Conservation (phyloP, 495 filamentous ascomycete genomes). For the Tuber magnatum region DNA sequence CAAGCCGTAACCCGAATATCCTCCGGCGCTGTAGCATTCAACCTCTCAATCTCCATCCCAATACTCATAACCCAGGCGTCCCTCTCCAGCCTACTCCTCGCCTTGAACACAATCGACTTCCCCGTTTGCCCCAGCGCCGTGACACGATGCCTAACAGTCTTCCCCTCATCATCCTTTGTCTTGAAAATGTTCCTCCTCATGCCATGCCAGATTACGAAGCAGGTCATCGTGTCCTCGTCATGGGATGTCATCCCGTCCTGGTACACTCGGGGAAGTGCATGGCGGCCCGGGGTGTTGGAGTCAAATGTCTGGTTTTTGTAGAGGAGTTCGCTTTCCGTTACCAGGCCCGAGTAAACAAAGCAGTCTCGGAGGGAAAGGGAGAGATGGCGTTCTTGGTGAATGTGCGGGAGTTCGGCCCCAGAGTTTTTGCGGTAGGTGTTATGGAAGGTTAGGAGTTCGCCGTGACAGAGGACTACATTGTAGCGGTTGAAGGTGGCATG, state of each 20-base stretch:
- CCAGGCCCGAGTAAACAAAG: constrained; percentile 64
- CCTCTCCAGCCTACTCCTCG: constrained; percentile 62
- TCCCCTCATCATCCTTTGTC: constrained; percentile 46
- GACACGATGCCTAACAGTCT: constrained; percentile 45
- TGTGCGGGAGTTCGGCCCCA: constrained; percentile 54
- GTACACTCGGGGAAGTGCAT: constrained; percentile 59
- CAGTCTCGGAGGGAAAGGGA: constrained; percentile 59
- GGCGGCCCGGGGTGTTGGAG: constrained; percentile 57
- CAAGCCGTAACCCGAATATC: constrained; percentile 53
- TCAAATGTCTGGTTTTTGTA: constrained; percentile 66
- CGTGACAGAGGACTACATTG: constrained; percentile 57
- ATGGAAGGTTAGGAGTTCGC: constrained; percentile 59
- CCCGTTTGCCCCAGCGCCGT: constrained; percentile 56
- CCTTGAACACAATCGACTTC: constrained; percentile 63
- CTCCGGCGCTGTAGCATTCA: constrained; percentile 51
- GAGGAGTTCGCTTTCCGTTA: constrained; percentile 60
- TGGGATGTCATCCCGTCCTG: constrained; percentile 59
- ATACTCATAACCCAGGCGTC: constrained; percentile 71
- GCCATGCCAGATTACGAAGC: constrained; percentile 68
- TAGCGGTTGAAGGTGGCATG: constrained; percentile 58
- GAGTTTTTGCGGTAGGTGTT: constrained; percentile 50
- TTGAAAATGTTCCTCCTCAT: constrained; percentile 55
- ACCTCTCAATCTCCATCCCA: constrained; percentile 63
- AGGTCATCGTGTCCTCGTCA: constrained; percentile 65
- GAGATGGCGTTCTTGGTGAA: constrained; percentile 57